Base-by-base conservation (phyloP, 257 asterid genomes). In the Ophiorrhiza pumila region DNA sequence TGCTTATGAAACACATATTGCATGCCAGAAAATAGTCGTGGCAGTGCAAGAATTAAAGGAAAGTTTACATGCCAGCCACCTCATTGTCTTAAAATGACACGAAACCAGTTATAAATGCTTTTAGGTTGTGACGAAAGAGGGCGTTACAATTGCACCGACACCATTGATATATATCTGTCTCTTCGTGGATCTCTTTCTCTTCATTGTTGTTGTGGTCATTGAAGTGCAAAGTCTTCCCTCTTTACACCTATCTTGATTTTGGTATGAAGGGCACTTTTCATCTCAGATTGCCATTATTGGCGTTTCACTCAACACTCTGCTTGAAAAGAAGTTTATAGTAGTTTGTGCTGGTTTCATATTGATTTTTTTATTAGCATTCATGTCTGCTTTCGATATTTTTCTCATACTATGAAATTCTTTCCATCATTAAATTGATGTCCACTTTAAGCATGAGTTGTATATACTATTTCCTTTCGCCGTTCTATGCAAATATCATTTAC, bases 131-230 rank as follows among this genome's bases (percentile, higher is more conserved):
- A 63, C 64, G 35, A 71, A 59, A 23, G 65, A 25, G 71, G 32
- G 57, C 64, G 45, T 63, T 63, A 37, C 71, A 73, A 34, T 49
- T 39, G 29, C 55, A 73, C 65, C 57, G 56, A 63, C 53, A 62
- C 25, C 65, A 15, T 73, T 25, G 46, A 20, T 62, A 45, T 49
- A 5, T 58, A 1, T 55, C 8, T 49, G 17, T 45, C 2, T 61
- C 69, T 72, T 13, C 29, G n/a, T 14, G 18, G 23, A 37, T 49
- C 39, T 62, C 45, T 52, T 64, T 31, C 71, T n/a, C 7, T 39
- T 34, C n/a, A 10, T 58, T 29, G 55, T 29, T 50, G 52, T 58
- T 3, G 31, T 27, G 46, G 46, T 50, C 23, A 32, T 72, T 32
- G 62, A 69, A 22, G 12, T 53, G 14, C 20, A 2, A 31, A 41